Evolutionary conservation across 441 rosid species (phyloP).

Genomic region (Caryocar brasiliense): DNA sequence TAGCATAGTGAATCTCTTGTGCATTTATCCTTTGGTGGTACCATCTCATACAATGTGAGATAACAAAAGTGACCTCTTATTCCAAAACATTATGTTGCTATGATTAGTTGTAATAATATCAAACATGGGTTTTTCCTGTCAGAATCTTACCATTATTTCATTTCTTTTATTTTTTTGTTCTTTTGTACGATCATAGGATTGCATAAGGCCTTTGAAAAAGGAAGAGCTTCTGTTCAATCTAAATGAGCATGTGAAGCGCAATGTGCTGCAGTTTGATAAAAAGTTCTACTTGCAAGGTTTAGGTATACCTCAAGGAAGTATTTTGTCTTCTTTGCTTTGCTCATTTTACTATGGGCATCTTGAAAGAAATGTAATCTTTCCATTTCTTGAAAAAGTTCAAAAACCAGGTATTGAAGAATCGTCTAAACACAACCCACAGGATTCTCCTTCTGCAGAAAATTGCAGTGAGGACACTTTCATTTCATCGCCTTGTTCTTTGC

Average conservation of each 20-base stretch:
- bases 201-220: conserved; percentile 20
- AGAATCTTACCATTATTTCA: background rate
- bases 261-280: conserved; percentile 45
- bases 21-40: no score
- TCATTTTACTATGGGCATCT: conserved; percentile 81
- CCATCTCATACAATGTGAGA: no score
- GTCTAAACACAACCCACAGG: conserved; percentile 1
- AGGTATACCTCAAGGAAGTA: conserved; percentile 91
- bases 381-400: conserved; percentile 42
- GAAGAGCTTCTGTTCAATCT: conserved; percentile 33
- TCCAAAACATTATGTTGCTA: no score
- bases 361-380: conserved; percentile 60
- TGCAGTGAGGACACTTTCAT: conserved; percentile 13
- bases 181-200: conserved; percentile 34
- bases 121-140: no score
- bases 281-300: conserved; percentile 46
- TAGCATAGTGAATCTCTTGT: no score
- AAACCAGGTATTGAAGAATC: conserved; percentile 13
- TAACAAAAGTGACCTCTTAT: no score
- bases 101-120: no score
- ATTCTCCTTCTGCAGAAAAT: conserved; percentile 1
- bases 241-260: conserved; percentile 51
- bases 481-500: conserved; percentile 28
- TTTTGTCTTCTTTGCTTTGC: conserved; percentile 63
- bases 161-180: background rate